phyloP scores from a whole-genome alignment of 441 rosid species.

The Pelargonium australe region DNA sequence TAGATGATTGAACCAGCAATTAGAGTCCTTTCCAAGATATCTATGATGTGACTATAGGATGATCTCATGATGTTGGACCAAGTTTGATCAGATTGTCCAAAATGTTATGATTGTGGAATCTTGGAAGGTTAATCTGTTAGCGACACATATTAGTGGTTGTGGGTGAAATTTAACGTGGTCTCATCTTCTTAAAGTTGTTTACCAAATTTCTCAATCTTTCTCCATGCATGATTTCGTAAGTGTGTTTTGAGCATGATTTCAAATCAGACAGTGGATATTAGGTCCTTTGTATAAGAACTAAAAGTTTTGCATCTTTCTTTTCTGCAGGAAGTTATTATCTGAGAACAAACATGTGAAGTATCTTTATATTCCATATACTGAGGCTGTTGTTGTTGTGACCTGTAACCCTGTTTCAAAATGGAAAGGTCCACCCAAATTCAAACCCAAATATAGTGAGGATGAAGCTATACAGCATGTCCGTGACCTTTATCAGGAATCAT shows the following conservation, averaged over 20 bases:
- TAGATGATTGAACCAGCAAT: constrained; percentile 14
- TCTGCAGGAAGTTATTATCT: constrained; percentile 64
- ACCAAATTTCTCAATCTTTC: neutral
- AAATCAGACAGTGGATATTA: neutral
- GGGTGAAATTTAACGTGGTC: too few relatives aligned
- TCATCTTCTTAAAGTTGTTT: too few relatives aligned
- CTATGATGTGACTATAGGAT: neutral
- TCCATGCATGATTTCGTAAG: neutral
- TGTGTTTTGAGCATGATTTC: neutral
- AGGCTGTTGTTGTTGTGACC: constrained; percentile 75
- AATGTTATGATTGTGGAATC: neutral
- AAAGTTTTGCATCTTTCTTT: constrained; percentile 19
- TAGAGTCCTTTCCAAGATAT: neutral
- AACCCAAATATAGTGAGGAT: constrained; percentile 62
- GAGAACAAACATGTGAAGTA: constrained; percentile 94
- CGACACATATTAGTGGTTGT: neutral
- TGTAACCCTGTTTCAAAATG: constrained; percentile 88
- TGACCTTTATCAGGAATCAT: constrained; percentile 63
- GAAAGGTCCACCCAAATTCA: constrained; percentile 75
- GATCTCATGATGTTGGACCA: neutral
- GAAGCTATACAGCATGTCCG: constrained; percentile 69
- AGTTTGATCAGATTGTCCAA: neutral
- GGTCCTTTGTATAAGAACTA: constrained; percentile 5
- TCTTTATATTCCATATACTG: constrained; percentile 73
- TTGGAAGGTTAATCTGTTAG: neutral